phyloP scores from a whole-genome alignment of 345 rosid species.

The Cardamine chenopodiifolia region DNA sequence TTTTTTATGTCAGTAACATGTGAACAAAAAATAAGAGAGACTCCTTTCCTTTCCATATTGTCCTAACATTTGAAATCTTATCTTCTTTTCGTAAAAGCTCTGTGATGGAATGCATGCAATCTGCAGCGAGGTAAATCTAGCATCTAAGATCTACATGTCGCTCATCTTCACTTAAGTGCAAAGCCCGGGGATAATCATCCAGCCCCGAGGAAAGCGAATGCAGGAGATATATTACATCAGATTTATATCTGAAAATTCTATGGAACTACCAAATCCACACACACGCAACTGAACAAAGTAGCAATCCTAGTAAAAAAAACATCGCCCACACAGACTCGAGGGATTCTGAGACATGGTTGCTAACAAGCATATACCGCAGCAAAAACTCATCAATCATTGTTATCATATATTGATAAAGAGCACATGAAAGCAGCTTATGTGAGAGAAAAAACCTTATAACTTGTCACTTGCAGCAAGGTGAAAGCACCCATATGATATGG shows the following conservation, averaged over 20 bases:
- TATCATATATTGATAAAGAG: constrained; percentile 2
- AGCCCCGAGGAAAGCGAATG: constrained; percentile 71
- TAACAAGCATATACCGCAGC: constrained; percentile 1
- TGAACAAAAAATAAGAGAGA: constrained; percentile 11
- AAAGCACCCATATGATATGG: constrained; percentile 7
- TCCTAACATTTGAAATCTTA: constrained; percentile 51
- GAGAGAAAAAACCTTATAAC: constrained; percentile 13
- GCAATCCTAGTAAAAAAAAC: constrained; percentile 2
- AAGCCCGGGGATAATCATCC: constrained; percentile 98
- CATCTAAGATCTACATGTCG: constrained; percentile 97
- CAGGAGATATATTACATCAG: constrained; percentile 16
- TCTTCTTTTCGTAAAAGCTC: constrained; percentile 55
- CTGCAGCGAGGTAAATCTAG: constrained; percentile 98
- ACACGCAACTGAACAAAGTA: background rate
- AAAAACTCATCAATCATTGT: background rate
- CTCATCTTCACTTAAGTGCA: constrained; percentile 89
- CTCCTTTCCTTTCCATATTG: constrained; percentile 1
- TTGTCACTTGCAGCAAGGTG: constrained; percentile 13
- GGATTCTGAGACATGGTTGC: background rate
- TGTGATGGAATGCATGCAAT: constrained; percentile 76
- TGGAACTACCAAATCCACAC: constrained; percentile 1
- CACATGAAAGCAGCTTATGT: constrained; percentile 4
- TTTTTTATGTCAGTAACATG: constrained; percentile 26
- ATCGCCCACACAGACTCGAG: background rate
- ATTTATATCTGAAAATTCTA: background rate